Evolutionary conservation across 139 green algal species (phyloP).

Genomic region (Desmodesmus armatus): DNA sequence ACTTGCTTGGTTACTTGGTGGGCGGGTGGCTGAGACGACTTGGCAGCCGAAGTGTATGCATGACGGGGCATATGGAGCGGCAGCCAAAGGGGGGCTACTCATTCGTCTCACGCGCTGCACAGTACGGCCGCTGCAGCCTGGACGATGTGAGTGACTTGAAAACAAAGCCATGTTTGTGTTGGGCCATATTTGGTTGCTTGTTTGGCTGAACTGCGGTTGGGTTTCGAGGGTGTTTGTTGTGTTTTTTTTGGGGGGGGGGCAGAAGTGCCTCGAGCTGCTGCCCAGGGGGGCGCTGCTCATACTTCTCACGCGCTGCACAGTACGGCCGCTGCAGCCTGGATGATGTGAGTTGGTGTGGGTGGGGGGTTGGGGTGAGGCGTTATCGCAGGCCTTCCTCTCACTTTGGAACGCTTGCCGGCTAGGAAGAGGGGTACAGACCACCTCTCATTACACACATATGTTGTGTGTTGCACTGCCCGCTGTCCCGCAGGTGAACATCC

Average conservation of each 20-base stretch:
- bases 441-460: too few species aligned
- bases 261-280: conserved; percentile 75
- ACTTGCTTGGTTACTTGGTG: too few species aligned
- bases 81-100: conserved; percentile 48
- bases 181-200: too few species aligned
- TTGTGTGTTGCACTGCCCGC: not conserved
- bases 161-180: too few species aligned
- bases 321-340: conserved; percentile 60
- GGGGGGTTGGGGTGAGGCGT: too few species aligned
- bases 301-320: conserved; percentile 56
- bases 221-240: too few species aligned
- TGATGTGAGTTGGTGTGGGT: conserved; percentile 36
- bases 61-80: too few species aligned
- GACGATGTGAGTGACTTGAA: conserved; percentile 35
- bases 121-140: conserved; percentile 58
- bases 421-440: too few species aligned
- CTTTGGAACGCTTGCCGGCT: too few species aligned
- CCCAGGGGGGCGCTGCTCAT: conserved; percentile 49
- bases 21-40: conserved; percentile 83
- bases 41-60: conserved; percentile 62
- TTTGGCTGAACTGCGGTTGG: too few species aligned
- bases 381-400: too few species aligned
- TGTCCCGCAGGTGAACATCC: conserved; percentile 70
- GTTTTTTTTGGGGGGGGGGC: too few species aligned
- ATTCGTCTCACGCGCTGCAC: conserved; percentile 58